Conservation (phyloP, 768 basidiomycete genomes). For the Fomitopsis pulvina region DNA sequence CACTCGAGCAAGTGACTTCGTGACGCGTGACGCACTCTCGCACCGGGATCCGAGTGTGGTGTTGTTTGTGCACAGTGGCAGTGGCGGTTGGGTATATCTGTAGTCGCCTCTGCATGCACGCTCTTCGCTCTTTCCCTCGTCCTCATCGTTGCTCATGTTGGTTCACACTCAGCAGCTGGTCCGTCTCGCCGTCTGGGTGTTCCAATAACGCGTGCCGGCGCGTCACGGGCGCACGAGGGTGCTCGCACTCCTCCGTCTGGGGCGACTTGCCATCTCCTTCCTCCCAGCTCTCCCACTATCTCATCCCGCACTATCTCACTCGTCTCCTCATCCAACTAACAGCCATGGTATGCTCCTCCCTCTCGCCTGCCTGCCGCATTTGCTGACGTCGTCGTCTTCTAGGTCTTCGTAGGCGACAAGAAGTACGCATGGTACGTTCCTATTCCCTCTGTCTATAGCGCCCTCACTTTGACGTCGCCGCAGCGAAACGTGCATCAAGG, state of each 20-base stretch:
- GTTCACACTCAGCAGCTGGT: not conserved
- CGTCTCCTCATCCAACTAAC: too few relatives aligned
- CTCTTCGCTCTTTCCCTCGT: not conserved
- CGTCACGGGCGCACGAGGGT: not conserved
- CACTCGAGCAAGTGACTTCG: not conserved
- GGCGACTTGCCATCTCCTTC: not conserved
- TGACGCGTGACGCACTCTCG: not conserved
- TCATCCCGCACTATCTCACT: not conserved
- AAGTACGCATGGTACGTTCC: conserved; percentile 69
- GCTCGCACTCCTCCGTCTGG: not conserved
- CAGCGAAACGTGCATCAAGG: conserved; percentile 92
- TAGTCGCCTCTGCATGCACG: not conserved
- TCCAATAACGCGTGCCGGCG: not conserved
- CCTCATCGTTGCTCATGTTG: not conserved
- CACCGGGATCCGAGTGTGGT: not conserved
- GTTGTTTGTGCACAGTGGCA: not conserved
- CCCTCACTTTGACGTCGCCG: conserved; percentile 1
- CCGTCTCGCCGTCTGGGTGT: not conserved
- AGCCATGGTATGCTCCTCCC: too few relatives aligned
- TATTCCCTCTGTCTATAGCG: not conserved
- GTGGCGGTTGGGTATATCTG: not conserved
- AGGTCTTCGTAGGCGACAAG: conserved; percentile 67
- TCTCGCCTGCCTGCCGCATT: too few relatives aligned
- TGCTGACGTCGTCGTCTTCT: not conserved
- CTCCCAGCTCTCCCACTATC: not conserved